These are phyloP conservation scores for Pyrenophora graminea DNA, from an alignment of 2,329 filamentous ascomycete species.

Conservation along the genomic window DNA sequence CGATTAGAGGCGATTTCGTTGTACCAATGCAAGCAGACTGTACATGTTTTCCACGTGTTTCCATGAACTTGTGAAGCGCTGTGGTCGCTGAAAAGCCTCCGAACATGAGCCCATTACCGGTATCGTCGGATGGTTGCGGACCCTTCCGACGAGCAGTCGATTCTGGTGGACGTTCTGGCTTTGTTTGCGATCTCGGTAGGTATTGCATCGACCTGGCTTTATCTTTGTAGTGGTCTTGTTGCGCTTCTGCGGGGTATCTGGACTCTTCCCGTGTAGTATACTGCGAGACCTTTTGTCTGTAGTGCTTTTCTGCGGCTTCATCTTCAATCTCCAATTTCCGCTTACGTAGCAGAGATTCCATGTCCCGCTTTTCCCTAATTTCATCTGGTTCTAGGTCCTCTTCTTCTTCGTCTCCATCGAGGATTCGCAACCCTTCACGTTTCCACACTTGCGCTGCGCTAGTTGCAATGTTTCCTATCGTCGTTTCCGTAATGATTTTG, in stretches of 20 bases:
- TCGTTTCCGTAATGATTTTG: slow-evolving; percentile 43
- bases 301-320: slow-evolving; percentile 2
- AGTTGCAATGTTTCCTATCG: slow-evolving; percentile 41
- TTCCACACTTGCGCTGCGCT: slow-evolving; percentile 55
- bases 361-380: slow-evolving; percentile 30
- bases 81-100: slow-evolving; percentile 49
- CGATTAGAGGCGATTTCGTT: neutral
- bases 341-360: slow-evolving; percentile 49
- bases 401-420: slow-evolving; percentile 49
- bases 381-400: slow-evolving; percentile 28
- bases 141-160: neutral
- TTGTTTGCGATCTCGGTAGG: neutral
- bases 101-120: slow-evolving; percentile 35
- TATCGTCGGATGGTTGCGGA: neutral
- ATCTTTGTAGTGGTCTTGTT: slow-evolving; percentile 3
- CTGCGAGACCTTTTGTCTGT: neutral
- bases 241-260: neutral
- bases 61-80: slow-evolving; percentile 58
- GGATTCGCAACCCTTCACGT: slow-evolving; percentile 51
- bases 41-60: slow-evolving; percentile 47
- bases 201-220: neutral
- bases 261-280: neutral
- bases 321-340: slow-evolving; percentile 31
- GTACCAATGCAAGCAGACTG: neutral
- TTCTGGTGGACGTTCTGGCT: neutral